Base-by-base conservation (phyloP, 2,329 filamentous ascomycete species). In the Aureobasidium namibiae region DNA sequence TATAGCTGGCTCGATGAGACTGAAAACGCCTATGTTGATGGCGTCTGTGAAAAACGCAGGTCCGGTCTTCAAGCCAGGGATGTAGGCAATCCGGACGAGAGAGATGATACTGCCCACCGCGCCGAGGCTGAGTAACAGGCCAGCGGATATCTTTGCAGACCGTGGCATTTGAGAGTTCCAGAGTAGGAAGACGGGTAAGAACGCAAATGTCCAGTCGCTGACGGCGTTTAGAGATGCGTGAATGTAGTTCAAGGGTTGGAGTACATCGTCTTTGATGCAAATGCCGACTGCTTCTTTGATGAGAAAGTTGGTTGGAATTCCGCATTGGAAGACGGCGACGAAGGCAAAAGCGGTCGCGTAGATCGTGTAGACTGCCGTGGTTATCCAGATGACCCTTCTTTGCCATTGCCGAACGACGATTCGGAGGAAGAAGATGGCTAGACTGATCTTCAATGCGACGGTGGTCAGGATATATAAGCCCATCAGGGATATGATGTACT, bases 391-490 rank as follows among this genome's bases (percentile, higher is more conserved):
- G 18, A 65, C 62, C 24, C 60, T 60, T 21, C 63, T 61, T 36
- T 78, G 76, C 72, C 73, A 76, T 11, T 44, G 52, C 33, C 69
- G 66, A 11, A 65, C 66, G 14, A 76, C 67, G 36, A 78, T 72
- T 1, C 76, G 72, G 3, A 74, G 67, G 64, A 77, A 77, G 67
- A 77, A 77, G 38, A 78, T 64, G 9, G 69, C 74, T 5, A 78
- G 64, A 2, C 75, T 76, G 31, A 78, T 70, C 61, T 78, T 78
- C 60, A 77, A 63, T 13, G 71, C 61, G 60, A 74, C 70, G 61
- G 74, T 72, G 0, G 74, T 70, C 7, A 71, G 53, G 36, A 76
- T 63, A 61, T 78, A 78, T 0, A 72, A 65, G 10, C 65, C 66
- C 60, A 77, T 71, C 41, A 68, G 66, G 1, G 71, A 61, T 9